These are phyloP conservation scores for Pestalotiopsis sp. DNA, from an alignment of 2,329 filamentous ascomycete species.

Conservation along the genomic window DNA sequence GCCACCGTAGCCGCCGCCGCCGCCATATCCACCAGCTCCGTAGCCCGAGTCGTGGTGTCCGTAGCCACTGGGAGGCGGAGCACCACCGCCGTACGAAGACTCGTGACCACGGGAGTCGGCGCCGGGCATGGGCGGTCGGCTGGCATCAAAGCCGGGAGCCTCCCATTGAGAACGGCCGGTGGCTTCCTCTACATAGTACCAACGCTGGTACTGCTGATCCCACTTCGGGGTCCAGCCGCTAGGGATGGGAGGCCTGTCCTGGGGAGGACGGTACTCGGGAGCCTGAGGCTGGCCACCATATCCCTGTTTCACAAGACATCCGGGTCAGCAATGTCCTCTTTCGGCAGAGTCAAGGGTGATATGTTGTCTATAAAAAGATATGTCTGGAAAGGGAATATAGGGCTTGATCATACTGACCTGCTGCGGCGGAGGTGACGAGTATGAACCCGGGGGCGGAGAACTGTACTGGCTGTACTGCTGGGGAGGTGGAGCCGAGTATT, in stretches of 20 bases:
- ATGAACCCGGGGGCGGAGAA: not conserved
- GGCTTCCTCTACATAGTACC: slow-evolving; percentile 64
- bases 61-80: slow-evolving; percentile 11
- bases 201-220: slow-evolving; percentile 60
- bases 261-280: slow-evolving; percentile 33
- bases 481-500: slow-evolving; percentile 9
- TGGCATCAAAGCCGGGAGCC: slow-evolving; percentile 12
- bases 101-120: slow-evolving; percentile 10
- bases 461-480: not conserved
- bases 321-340: not conserved
- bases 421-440: slow-evolving; percentile 5
- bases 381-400: not conserved
- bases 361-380: not conserved
- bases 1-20: slow-evolving; percentile 10
- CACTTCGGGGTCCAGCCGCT: slow-evolving; percentile 64
- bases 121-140: not conserved
- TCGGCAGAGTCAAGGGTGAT: not conserved
- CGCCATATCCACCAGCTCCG: slow-evolving; percentile 10
- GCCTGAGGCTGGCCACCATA: slow-evolving; percentile 19
- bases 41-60: slow-evolving; percentile 11
- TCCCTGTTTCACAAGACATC: not conserved
- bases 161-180: slow-evolving; percentile 52
- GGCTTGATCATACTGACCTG: not conserved
- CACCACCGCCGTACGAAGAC: slow-evolving; percentile 10
- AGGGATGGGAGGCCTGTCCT: slow-evolving; percentile 51